phyloP scores from a whole-genome alignment of 805 yeast genomes.

The Candida maltosa region DNA sequence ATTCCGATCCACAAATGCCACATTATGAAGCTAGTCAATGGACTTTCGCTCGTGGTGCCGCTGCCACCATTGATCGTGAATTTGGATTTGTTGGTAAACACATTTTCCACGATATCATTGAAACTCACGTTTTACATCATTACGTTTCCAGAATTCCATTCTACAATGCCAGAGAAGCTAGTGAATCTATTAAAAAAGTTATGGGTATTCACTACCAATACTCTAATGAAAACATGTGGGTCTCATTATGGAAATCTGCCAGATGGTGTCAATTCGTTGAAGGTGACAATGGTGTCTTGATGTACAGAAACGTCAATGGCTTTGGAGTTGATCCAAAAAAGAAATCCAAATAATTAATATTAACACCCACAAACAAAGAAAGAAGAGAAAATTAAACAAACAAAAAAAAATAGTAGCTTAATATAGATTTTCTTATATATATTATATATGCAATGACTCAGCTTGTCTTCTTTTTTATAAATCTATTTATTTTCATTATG shows the following conservation, averaged over 20 bases:
- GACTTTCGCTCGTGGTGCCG: constrained; percentile 89
- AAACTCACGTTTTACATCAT: constrained; percentile 87
- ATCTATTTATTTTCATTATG: no score
- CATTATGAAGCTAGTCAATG: constrained; percentile 75
- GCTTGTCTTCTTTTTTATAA: no score
- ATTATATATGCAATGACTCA: no score
- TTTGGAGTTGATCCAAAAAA: constrained; percentile 20
- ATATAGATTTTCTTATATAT: no score
- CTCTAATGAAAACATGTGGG: constrained; percentile 72
- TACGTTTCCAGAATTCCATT: constrained; percentile 82
- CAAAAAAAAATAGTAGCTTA: no score
- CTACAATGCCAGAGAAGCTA: constrained; percentile 79
- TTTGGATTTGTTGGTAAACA: constrained; percentile 76
- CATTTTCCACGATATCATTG: constrained; percentile 85
- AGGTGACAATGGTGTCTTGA: constrained; percentile 64
- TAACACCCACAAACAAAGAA: no score
- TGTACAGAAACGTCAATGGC: constrained; percentile 73
- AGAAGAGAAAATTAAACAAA: no score
- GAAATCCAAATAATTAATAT: constrained; percentile 3
- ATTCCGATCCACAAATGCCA: constrained; percentile 75
- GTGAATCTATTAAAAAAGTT: constrained; percentile 74
- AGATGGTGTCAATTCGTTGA: constrained; percentile 73
- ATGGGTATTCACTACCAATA: constrained; percentile 79
- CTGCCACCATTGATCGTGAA: constrained; percentile 82
- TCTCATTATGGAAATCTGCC: constrained; percentile 57